Conservation (phyloP, 2,329 filamentous ascomycete genomes). For the Stromatinia cepivora region DNA sequence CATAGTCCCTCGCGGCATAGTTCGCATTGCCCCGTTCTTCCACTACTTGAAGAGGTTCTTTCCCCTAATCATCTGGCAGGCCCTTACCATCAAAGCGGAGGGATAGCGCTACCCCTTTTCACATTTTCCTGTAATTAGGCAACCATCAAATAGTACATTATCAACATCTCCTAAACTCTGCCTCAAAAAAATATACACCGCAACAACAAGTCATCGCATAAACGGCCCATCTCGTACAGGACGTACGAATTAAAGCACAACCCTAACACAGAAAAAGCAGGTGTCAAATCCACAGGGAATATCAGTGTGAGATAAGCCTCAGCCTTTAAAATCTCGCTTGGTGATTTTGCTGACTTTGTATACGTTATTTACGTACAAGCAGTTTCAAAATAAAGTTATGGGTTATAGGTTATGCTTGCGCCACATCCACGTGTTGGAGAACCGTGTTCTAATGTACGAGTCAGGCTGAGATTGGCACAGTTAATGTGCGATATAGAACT, state of each 20-base stretch:
- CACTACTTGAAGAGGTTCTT: not conserved
- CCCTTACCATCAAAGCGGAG: too few species aligned
- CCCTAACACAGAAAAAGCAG: not conserved
- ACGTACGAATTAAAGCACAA: not conserved
- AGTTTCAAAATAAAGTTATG: not conserved
- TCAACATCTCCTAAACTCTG: not conserved
- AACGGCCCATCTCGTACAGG: not conserved
- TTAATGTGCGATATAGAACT: not conserved
- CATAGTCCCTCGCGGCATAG: not conserved
- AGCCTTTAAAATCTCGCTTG: slow-evolving; percentile 3
- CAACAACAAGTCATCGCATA: not conserved
- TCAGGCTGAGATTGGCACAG: not conserved
- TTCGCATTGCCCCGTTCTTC: not conserved
- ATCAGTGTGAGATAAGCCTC: not conserved
- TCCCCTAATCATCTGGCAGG: not conserved
- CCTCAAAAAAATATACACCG: not conserved
- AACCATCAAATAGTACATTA: not conserved
- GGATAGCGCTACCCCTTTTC: not conserved
- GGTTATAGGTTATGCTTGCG: too few species aligned
- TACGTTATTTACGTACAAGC: not conserved
- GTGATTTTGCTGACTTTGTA: not conserved
- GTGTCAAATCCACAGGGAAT: not conserved
- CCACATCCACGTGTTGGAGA: not conserved
- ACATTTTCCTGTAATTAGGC: not conserved
- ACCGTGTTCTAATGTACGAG: not conserved